Conservation (phyloP, 176 grass and related monocot genomes). For the Avena atlantica region DNA sequence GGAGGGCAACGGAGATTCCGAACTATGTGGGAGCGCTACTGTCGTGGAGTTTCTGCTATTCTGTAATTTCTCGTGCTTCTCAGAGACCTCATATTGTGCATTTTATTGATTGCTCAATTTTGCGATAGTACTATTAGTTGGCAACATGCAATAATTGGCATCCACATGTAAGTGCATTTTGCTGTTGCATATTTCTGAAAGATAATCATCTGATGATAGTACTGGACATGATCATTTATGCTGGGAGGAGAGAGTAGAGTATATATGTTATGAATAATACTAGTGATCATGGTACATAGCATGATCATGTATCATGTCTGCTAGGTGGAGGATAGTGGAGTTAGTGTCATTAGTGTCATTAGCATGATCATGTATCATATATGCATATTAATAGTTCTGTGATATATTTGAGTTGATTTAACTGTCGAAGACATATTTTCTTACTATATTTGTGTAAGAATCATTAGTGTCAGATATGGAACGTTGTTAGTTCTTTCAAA, state of each 20-base stretch:
- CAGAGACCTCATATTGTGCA: neutral
- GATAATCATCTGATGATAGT: neutral
- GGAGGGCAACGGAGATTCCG: constrained; percentile 96
- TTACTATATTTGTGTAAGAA: constrained; percentile 5
- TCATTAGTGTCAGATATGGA: neutral
- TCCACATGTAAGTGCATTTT: neutral
- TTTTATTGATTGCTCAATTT: neutral
- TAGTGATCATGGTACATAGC: neutral
- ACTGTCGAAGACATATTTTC: neutral
- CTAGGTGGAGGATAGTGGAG: neutral
- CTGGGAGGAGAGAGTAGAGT: neutral
- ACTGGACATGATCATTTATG: constrained; percentile 30
- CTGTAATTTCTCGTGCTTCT: constrained; percentile 64
- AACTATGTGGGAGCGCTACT: constrained; percentile 98
- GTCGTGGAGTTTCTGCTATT: constrained; percentile 96
- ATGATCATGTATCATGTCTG: neutral
- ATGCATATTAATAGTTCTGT: constrained; percentile 2
- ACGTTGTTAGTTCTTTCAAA: neutral
- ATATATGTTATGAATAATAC: neutral
- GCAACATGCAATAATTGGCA: neutral
- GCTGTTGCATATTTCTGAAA: neutral
- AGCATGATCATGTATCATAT: too few species aligned
- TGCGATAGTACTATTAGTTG: neutral
- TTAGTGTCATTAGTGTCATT: too few species aligned
- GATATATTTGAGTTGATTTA: constrained; percentile 15